Evolutionary conservation across 305 asterid genomes (phyloP), one percentile per base, ranked within the genome.

Genomic region (Fraxinus sp.): DNA sequence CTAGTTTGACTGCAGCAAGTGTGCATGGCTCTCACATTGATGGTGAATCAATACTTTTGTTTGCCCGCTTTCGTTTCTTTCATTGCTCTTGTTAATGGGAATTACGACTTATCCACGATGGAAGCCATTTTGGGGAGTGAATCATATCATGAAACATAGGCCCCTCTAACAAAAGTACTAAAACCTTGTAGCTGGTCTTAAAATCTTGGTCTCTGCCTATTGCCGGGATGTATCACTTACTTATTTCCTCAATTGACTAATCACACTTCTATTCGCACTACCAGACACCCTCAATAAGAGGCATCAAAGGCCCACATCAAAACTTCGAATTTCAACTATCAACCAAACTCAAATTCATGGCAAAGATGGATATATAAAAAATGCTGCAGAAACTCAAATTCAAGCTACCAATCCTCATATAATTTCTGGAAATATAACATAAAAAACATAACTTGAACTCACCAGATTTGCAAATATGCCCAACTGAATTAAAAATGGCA

Each of bases 401-500:
- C 37, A 28, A 26, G 30, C 73, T 66, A 26, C 57, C 32, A 16
- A 52, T 13, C 35, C 10, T 37, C 35, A 24, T 9, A 62, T 39
- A 46, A 39, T n/a, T 62, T 68, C 57, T 22, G 41, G 9, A 36
- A 7, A 79, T 36, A 30, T 9, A 3, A 55, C 32, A 36, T 26
- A 68, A 41, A 7, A 36, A 36, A 10, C 9, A 18, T 8, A 59
- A 52, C 76, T 37, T 36, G 57, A 75, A 85, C 89, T 85, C 81
- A 89, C 90, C 72, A 79, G 18, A 55, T 55, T 35, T 10, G 5
- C 84, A 78, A n/a, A 46, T 66, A 24, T 35, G 80, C 81, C 75
- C 84, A 73, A 41, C 41, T 14, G 89, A 84, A 62, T 39, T 68
- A 39, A 75, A 84, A 78, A 83, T 33, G 64, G 84, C 37, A 33